Conservation (phyloP, 2,329 filamentous ascomycete species). For the Sodiomyces alkalinus region DNA sequence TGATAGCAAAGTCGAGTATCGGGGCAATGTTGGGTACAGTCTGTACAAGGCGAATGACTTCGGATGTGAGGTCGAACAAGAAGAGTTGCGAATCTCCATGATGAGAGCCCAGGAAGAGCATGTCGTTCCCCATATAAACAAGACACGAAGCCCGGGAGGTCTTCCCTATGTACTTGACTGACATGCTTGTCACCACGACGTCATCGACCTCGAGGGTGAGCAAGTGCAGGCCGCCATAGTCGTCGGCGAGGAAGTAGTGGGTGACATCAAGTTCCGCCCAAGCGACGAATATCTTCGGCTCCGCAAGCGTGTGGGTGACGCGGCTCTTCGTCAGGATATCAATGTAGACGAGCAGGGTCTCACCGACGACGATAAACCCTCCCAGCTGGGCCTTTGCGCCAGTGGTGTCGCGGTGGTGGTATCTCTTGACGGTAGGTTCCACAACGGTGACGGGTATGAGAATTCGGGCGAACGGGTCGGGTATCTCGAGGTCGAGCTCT, state of each 20-base stretch:
- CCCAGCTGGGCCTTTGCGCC: slow-evolving; percentile 43
- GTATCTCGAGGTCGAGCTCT: slow-evolving; percentile 35
- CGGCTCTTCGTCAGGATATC: slow-evolving; percentile 59
- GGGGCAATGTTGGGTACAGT: slow-evolving; percentile 75
- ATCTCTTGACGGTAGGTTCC: slow-evolving; percentile 41
- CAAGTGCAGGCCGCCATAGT: slow-evolving; percentile 77
- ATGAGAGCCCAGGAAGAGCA: slow-evolving; percentile 81
- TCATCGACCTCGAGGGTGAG: slow-evolving; percentile 58
- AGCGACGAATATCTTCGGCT: slow-evolving; percentile 76
- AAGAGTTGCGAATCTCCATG: slow-evolving; percentile 84
- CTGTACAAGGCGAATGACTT: slow-evolving; percentile 51
- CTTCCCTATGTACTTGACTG: slow-evolving; percentile 45
- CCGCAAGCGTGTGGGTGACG: slow-evolving; percentile 48
- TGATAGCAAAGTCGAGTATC: slow-evolving; percentile 83
- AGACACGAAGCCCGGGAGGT: slow-evolving; percentile 66
- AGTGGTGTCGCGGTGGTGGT: slow-evolving; percentile 40
- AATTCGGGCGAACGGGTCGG: slow-evolving; percentile 41
- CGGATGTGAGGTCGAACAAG: slow-evolving; percentile 28
- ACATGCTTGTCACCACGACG: slow-evolving; percentile 56
- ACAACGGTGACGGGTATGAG: slow-evolving; percentile 45
- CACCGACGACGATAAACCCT: slow-evolving; percentile 60
- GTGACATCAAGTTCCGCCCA: slow-evolving; percentile 77
- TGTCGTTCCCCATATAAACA: slow-evolving; percentile 58
- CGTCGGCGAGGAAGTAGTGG: slow-evolving; percentile 78
- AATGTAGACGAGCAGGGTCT: slow-evolving; percentile 73